phyloP scores from a whole-genome alignment of 805 yeast species.

The Wickerhamomyces rabaulensis region DNA sequence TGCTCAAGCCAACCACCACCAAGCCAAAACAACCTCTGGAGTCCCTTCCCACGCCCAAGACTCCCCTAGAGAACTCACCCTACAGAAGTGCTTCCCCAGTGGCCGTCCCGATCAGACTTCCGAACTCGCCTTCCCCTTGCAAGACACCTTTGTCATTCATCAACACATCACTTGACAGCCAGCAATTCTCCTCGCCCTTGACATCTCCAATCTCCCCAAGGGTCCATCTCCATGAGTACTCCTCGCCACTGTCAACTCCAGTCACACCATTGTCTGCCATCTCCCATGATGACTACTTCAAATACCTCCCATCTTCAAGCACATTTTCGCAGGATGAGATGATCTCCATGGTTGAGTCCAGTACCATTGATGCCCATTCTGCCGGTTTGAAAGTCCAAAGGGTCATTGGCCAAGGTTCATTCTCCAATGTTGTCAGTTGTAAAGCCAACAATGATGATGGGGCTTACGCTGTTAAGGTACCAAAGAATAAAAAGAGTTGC shows the following conservation, averaged over 20 bases:
- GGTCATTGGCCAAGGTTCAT: constrained; percentile 17
- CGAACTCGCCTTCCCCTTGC: neutral
- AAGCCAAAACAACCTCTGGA: neutral
- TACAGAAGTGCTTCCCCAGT: neutral
- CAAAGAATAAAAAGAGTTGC: constrained; percentile 8
- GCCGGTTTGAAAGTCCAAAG: neutral
- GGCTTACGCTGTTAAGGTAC: constrained; percentile 18
- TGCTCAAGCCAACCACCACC: neutral
- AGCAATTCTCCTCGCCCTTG: neutral
- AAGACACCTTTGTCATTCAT: neutral
- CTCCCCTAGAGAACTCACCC: neutral
- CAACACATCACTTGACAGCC: neutral
- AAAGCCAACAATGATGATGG: neutral
- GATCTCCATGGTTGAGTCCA: neutral
- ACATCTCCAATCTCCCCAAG: neutral
- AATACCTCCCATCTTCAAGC: neutral
- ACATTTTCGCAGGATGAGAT: neutral
- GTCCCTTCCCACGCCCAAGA: neutral
- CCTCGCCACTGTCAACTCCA: neutral
- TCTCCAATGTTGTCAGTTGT: constrained; percentile 15
- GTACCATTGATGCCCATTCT: neutral
- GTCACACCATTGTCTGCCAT: neutral
- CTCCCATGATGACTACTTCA: neutral
- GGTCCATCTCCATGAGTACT: neutral
- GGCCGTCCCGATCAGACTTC: neutral